Percentiles rank a stretch among this genome's conserved stretches.
These are phyloP conservation scores for Eucalyptus grandis DNA, from an alignment of 345 rosid species.

Conservation along the genomic window DNA sequence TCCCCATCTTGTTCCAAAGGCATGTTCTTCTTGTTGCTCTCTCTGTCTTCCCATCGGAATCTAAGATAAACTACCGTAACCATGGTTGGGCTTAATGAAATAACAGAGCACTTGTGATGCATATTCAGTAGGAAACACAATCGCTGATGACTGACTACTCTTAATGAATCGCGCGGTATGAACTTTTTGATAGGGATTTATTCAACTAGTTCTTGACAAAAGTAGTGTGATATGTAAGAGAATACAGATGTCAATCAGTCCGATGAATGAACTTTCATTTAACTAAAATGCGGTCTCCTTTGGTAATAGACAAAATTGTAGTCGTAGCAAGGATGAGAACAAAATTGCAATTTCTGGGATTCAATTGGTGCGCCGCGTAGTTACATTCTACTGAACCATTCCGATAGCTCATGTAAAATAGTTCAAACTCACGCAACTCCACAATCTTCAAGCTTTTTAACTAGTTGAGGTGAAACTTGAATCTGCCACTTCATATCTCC, in stretches of 20 bases:
- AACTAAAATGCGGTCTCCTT: not conserved
- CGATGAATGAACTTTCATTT: not conserved
- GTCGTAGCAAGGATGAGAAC: not conserved
- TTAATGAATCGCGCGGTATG: not conserved
- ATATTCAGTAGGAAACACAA: not conserved
- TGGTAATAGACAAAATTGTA: not conserved
- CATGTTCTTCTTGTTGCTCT: not conserved
- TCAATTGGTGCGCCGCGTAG: not conserved
- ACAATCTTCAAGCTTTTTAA: not conserved
- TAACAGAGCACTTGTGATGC: not conserved
- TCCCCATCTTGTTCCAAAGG: slow-evolving; percentile 83
- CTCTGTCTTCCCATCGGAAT: not conserved
- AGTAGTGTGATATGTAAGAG: not conserved
- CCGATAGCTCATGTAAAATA: not conserved
- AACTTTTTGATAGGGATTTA: not conserved
- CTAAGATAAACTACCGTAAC: not conserved
- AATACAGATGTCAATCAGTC: not conserved
- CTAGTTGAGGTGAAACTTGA: not conserved
- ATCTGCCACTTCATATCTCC: not conserved
- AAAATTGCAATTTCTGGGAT: not conserved
- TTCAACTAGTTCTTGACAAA: not conserved
- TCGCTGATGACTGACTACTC: not conserved
- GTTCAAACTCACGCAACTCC: not conserved
- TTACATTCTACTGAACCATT: not conserved
- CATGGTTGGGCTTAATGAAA: not conserved